phyloP scores from a whole-genome alignment of 116 monocot species.

The Posidonia oceanica region DNA sequence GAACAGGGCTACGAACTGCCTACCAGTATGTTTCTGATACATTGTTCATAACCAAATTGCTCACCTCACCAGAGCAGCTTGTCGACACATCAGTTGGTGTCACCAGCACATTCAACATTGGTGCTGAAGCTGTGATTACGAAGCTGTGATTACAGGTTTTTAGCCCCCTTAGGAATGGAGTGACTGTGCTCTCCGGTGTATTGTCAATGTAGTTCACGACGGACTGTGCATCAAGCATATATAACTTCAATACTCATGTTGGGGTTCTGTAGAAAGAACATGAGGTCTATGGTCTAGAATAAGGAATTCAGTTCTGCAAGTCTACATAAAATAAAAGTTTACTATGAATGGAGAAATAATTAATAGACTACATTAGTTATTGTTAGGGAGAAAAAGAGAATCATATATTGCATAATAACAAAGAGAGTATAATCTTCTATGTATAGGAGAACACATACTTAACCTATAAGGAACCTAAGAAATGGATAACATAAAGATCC shows the following conservation, averaged over 20 bases:
- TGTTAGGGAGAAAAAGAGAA: no score
- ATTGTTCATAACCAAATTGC: conserved; percentile 8
- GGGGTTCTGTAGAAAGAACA: no score
- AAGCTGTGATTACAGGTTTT: conserved; percentile 9
- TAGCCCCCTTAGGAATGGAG: conserved; percentile 5
- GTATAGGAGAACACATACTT: no score
- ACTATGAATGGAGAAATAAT: no score
- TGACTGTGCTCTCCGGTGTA: neutral
- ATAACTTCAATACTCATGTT: conserved; percentile 11
- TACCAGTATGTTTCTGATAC: conserved; percentile 13
- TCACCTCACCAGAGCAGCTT: conserved; percentile 9
- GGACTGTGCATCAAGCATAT: conserved; percentile 6
- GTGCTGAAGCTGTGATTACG: conserved; percentile 9
- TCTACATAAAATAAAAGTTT: no score
- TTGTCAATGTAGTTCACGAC: conserved; percentile 3
- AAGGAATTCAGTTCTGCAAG: no score
- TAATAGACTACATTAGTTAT: no score
- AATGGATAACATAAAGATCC: no score
- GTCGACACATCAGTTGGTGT: conserved; percentile 2
- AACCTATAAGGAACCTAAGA: no score
- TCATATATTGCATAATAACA: no score
- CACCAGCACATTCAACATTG: neutral
- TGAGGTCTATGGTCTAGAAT: no score
- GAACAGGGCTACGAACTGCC: conserved; percentile 3
- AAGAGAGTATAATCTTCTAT: no score